phyloP scores from a whole-genome alignment of 1,284 basidiomycete species.

The Apiotrichum montevideense region DNA sequence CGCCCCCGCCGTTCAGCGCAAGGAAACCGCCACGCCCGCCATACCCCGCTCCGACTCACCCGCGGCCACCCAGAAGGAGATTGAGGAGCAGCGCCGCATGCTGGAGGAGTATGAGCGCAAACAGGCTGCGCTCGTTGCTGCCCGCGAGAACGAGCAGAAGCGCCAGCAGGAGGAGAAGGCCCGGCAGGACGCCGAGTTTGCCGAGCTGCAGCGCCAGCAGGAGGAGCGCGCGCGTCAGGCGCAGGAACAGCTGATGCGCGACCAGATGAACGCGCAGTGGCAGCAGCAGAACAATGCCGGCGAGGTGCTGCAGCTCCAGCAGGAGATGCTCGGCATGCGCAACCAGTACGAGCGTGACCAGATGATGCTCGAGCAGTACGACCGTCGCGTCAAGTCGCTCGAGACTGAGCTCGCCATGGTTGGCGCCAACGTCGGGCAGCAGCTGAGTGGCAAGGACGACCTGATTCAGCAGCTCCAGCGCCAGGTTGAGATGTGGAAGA shows the following conservation, averaged over 20 bases:
- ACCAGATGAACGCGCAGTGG: constrained; percentile 60
- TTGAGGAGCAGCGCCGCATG: constrained; percentile 89
- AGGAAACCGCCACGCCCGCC: constrained; percentile 50
- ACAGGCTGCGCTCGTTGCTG: constrained; percentile 71
- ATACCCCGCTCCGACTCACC: constrained; percentile 54
- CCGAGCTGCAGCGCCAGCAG: constrained; percentile 53
- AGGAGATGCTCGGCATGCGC: constrained; percentile 85
- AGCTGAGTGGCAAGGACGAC: constrained; percentile 89
- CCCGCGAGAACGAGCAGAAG: constrained; percentile 77
- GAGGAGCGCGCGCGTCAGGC: constrained; percentile 83
- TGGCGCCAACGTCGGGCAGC: constrained; percentile 73
- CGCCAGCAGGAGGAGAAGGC: constrained; percentile 69
- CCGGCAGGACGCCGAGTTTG: constrained; percentile 82
- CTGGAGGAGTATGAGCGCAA: constrained; percentile 96
- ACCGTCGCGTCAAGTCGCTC: constrained; percentile 90
- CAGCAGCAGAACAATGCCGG: constrained; percentile 54
- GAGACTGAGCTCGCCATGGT: constrained; percentile 84
- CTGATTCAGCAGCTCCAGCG: constrained; percentile 93
- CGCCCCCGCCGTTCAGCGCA: neutral
- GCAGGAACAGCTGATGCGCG: constrained; percentile 79
- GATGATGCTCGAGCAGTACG: constrained; percentile 96
- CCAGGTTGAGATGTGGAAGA: constrained; percentile 93
- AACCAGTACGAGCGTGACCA: constrained; percentile 98
- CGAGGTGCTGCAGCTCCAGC: constrained; percentile 65
- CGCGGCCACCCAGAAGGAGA: constrained; percentile 65